Conservation (phyloP, 768 basidiomycete species). For the Leccinellum luteum region DNA sequence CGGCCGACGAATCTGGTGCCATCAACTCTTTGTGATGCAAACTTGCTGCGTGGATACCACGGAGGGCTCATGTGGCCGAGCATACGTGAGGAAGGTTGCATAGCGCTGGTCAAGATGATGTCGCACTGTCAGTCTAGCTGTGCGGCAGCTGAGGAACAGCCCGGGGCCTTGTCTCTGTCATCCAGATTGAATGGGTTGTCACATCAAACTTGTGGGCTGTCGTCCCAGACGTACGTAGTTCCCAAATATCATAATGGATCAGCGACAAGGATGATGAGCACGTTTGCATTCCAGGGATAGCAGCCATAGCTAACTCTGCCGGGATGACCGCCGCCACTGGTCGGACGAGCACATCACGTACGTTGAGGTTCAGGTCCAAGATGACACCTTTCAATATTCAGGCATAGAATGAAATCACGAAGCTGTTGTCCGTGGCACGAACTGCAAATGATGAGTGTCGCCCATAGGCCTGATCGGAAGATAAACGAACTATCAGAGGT, state of each 20-base stretch:
- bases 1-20: conserved; percentile 8
- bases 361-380: neutral
- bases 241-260: conserved; percentile 2
- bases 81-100: neutral
- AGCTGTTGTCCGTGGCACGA: conserved; percentile 10
- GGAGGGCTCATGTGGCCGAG: conserved; percentile 4
- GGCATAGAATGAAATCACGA: conserved; percentile 16
- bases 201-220: conserved; percentile 1
- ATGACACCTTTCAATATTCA: neutral
- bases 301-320: neutral
- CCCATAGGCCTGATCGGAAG: conserved; percentile 14
- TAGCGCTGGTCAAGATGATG: conserved; percentile 3
- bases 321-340: conserved; percentile 14
- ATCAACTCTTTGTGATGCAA: conserved; percentile 3
- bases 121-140: neutral
- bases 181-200: conserved; percentile 4
- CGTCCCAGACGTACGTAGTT: too few species aligned
- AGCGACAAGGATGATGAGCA: neutral
- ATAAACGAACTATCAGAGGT: neutral
- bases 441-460: conserved; percentile 9
- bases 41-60: conserved; percentile 3
- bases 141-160: neutral
- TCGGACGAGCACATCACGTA: conserved; percentile 17
- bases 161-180: neutral
- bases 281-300: conserved; percentile 8